Conservation (phyloP, 1,284 basidiomycete species). For the Puccinia polysora region DNA sequence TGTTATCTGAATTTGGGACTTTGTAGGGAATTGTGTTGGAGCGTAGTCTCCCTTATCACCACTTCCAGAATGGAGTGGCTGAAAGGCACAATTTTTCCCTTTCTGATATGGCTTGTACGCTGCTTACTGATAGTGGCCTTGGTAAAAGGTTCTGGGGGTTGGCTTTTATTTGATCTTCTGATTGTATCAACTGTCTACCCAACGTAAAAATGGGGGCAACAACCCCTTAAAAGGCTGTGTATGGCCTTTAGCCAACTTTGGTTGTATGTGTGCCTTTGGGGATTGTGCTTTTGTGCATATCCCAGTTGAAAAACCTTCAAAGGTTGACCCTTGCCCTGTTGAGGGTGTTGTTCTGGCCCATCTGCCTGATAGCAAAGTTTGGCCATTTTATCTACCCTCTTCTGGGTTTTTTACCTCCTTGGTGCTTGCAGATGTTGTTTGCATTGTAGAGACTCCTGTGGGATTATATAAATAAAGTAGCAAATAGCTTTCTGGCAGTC, state of each 20-base stretch:
- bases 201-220: constrained; percentile 10
- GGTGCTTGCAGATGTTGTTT: background rate
- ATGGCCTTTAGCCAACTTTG: background rate
- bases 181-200: background rate
- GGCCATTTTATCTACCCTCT: constrained; percentile 4
- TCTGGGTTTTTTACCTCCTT: background rate
- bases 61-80: constrained; percentile 16
- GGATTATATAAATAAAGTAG: too few species aligned
- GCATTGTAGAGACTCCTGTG: too few species aligned
- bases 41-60: background rate
- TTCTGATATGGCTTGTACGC: background rate
- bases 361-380: background rate
- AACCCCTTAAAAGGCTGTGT: constrained; percentile 6
- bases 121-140: background rate
- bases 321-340: background rate
- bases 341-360: background rate
- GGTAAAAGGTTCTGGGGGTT: constrained; percentile 7
- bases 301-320: background rate
- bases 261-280: background rate
- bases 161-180: background rate
- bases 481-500: too few species aligned
- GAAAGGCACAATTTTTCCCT: constrained; percentile 12
- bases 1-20: background rate
- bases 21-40: background rate
- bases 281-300: background rate